Evolutionary conservation across 2,329 filamentous ascomycete species (phyloP).

Genomic region (Nannizziopsis barbatae): DNA sequence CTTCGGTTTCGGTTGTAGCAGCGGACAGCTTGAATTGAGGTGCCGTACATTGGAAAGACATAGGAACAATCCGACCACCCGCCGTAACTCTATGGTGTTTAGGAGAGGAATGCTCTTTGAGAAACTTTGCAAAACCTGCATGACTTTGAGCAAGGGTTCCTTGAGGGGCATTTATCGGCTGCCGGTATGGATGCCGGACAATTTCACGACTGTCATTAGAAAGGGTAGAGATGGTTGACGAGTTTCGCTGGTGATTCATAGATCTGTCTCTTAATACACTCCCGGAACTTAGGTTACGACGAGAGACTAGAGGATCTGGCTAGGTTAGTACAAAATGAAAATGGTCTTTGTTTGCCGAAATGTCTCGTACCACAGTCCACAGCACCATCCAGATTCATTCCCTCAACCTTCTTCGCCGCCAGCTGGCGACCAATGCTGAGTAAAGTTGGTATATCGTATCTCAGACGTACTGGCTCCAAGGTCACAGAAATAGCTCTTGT

Average conservation of each 20-base stretch:
- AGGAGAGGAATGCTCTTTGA: conserved; percentile 39
- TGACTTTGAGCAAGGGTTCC: conserved; percentile 27
- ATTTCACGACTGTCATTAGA: conserved; percentile 16
- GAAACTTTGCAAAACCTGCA: conserved; percentile 37
- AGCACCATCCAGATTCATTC: not conserved
- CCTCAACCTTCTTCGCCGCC: not conserved
- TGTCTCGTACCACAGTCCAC: not conserved
- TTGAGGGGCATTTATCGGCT: conserved; percentile 27
- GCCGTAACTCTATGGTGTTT: conserved; percentile 40
- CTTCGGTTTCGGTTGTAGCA: conserved; percentile 2
- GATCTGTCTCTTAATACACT: conserved; percentile 21
- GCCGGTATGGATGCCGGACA: conserved; percentile 21
- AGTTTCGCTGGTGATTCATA: conserved; percentile 19
- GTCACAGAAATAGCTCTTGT: not conserved
- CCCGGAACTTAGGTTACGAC: conserved; percentile 9
- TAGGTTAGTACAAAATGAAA: not conserved
- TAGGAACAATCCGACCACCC: conserved; percentile 40
- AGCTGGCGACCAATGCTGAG: conserved; percentile 24
- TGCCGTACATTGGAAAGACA: conserved; percentile 27
- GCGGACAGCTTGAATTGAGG: conserved; percentile 28
- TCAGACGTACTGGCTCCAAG: conserved; percentile 13
- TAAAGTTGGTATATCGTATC: conserved; percentile 31
- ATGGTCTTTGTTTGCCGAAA: not conserved
- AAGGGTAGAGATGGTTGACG: conserved; percentile 18
- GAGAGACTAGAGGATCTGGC: not conserved